These are phyloP conservation scores for Biscogniauxia marginata DNA, from an alignment of 2,329 filamentous ascomycete species.

Conservation along the genomic window DNA sequence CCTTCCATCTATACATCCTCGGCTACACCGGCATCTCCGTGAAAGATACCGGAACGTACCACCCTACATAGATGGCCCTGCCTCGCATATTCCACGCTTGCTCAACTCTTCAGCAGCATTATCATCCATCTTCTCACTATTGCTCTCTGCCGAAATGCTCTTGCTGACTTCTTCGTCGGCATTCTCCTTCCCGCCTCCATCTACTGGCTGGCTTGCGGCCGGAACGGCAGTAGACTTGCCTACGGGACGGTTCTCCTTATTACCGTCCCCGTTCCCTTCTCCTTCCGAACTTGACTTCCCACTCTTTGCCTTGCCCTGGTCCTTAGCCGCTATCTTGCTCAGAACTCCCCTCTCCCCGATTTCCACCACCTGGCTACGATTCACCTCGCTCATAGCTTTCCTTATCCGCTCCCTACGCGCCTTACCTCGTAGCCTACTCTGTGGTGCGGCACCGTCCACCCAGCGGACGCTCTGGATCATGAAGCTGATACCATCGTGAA, in stretches of 20 bases:
- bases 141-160: background rate
- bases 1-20: background rate
- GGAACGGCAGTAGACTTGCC: background rate
- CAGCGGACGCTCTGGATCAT: constrained; percentile 80
- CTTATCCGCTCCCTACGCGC: constrained; percentile 56
- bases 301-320: constrained; percentile 28
- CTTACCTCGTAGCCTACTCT: constrained; percentile 55
- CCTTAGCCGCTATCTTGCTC: constrained; percentile 21
- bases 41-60: too few species aligned
- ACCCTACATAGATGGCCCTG: too few species aligned
- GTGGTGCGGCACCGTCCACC: constrained; percentile 70
- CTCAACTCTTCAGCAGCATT: background rate
- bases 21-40: too few species aligned
- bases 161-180: constrained; percentile 3
- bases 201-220: background rate
- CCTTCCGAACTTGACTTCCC: constrained; percentile 23
- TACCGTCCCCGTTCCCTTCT: constrained; percentile 27
- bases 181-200: background rate
- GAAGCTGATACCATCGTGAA: constrained; percentile 87
- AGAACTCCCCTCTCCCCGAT: constrained; percentile 26
- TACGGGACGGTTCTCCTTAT: constrained; percentile 47
- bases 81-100: background rate
- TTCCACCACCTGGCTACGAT: constrained; percentile 36
- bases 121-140: background rate
- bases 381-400: constrained; percentile 53